phyloP scores from a whole-genome alignment of 768 basidiomycete genomes.

The Tricholoma sp. region DNA sequence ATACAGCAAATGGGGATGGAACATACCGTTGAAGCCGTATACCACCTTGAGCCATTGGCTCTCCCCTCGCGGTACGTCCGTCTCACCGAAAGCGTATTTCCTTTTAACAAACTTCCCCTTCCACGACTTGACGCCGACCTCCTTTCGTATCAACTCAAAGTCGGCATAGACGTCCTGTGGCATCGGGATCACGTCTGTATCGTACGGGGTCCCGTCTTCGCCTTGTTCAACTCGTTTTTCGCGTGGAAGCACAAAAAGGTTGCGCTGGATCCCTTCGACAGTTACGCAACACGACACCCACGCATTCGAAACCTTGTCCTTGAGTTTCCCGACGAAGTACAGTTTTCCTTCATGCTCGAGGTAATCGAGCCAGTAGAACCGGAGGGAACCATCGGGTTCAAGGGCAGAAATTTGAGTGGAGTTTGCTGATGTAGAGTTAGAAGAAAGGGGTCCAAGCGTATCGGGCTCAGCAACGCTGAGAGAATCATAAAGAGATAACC shows the following conservation, averaged over 20 bases:
- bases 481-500: constrained; percentile 75
- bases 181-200: constrained; percentile 73
- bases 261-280: constrained; percentile 81
- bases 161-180: constrained; percentile 73
- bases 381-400: constrained; percentile 79
- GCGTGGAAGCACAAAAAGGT: constrained; percentile 85
- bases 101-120: constrained; percentile 81
- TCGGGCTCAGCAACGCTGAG: constrained; percentile 59
- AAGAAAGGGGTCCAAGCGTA: constrained; percentile 44
- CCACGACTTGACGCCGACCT: constrained; percentile 70
- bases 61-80: constrained; percentile 74
- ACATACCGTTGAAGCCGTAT: constrained; percentile 80
- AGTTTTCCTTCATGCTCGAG: constrained; percentile 81
- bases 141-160: constrained; percentile 72
- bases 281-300: constrained; percentile 88
- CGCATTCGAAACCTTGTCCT: constrained; percentile 60
- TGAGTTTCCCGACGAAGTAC: constrained; percentile 88
- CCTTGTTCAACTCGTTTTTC: constrained; percentile 52
- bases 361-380: constrained; percentile 96
- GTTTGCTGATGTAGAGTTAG: constrained; percentile 30
- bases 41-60: constrained; percentile 90
- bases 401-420: constrained; percentile 50
- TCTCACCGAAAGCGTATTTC: constrained; percentile 89
- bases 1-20: background rate
- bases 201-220: constrained; percentile 53